phyloP scores from a whole-genome alignment of 2,329 filamentous ascomycete species.

The Sporothrix protearum region DNA sequence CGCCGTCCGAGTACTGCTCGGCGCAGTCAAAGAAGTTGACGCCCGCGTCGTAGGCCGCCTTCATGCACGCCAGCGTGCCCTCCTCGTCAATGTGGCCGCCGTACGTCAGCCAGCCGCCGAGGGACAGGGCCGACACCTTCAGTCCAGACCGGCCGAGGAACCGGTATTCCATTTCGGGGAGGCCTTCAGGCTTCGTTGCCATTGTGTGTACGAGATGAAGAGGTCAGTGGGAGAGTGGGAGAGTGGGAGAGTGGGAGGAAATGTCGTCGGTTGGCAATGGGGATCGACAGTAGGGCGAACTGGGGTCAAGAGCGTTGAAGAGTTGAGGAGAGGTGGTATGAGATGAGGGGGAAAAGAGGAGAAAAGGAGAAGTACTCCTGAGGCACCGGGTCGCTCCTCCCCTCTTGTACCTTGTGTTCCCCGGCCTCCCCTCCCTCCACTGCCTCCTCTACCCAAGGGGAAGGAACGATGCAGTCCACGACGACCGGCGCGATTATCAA shows the following conservation, averaged over 20 bases:
- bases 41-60: slow-evolving; percentile 57
- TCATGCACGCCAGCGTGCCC: slow-evolving; percentile 47
- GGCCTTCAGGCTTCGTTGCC: slow-evolving; percentile 15
- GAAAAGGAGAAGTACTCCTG: neutral
- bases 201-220: neutral
- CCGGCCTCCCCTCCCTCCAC: neutral
- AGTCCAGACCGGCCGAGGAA: slow-evolving; percentile 25
- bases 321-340: neutral
- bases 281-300: neutral
- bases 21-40: slow-evolving; percentile 64
- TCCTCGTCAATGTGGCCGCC: slow-evolving; percentile 34
- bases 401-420: neutral
- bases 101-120: slow-evolving; percentile 56
- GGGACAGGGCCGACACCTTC: slow-evolving; percentile 30
- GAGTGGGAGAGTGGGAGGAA: neutral
- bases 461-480: neutral
- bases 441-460: neutral
- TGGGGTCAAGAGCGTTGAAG: neutral
- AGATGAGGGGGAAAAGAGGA: neutral
- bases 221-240: neutral
- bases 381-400: neutral
- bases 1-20: slow-evolving; percentile 56
- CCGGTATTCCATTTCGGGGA: slow-evolving; percentile 26
- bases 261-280: neutral
- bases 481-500: neutral